phyloP scores from a whole-genome alignment of 73 alveolate genomes.

The Effrenium voratum region DNA sequence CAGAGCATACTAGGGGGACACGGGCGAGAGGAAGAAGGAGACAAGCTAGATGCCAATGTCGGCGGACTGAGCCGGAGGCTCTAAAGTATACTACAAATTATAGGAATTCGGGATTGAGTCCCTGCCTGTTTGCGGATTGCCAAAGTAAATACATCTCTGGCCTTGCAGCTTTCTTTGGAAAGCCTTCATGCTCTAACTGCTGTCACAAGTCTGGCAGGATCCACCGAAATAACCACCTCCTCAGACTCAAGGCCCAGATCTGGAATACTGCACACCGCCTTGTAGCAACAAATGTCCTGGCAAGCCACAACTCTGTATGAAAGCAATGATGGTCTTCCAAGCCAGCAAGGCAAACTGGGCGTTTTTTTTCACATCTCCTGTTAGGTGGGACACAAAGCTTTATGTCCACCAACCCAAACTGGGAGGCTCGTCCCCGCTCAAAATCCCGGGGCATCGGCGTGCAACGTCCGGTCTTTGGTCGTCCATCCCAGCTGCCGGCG shows the following conservation, averaged over 20 bases:
- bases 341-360: neutral
- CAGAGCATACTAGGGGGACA: too few species aligned
- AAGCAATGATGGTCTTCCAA: neutral
- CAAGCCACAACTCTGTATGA: neutral
- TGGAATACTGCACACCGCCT: constrained; percentile 67
- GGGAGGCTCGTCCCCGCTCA: neutral
- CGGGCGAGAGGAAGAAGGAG: too few species aligned
- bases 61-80: too few species aligned
- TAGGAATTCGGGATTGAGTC: too few species aligned
- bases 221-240: constrained; percentile 56
- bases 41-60: too few species aligned
- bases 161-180: too few species aligned
- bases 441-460: neutral
- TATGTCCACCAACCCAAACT: neutral
- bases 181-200: too few species aligned
- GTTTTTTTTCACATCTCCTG: neutral
- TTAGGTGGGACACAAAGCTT: neutral
- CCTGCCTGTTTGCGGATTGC: too few species aligned
- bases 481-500: constrained; percentile 72
- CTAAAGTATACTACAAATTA: too few species aligned
- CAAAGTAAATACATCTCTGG: too few species aligned
- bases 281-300: constrained; percentile 58
- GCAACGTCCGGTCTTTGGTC: constrained; percentile 1
- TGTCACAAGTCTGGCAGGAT: too few species aligned
- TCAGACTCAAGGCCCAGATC: constrained; percentile 90